phyloP scores from a whole-genome alignment of 1,284 basidiomycete species.

The Dichomitus squalens region DNA sequence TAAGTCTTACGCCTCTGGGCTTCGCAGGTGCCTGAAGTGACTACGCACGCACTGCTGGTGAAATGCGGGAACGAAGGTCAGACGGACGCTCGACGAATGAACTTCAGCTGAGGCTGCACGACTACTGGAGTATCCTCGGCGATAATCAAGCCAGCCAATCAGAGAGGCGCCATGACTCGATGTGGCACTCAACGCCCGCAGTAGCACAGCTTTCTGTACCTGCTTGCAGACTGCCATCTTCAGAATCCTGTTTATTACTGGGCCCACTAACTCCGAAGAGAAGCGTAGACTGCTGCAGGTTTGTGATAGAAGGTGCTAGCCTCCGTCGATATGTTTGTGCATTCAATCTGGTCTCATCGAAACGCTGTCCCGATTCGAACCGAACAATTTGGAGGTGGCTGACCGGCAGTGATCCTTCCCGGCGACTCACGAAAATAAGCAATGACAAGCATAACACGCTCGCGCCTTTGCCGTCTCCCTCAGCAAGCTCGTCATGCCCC shows the following conservation, averaged over 20 bases:
- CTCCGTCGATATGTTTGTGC: neutral
- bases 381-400: neutral
- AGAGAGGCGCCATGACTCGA: neutral
- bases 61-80: neutral
- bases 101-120: neutral
- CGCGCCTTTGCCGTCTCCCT: neutral
- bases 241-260: neutral
- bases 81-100: neutral
- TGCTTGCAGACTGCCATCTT: neutral
- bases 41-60: neutral
- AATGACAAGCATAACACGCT: neutral
- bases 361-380: neutral
- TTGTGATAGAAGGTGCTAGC: neutral
- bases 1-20: neutral
- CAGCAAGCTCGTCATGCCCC: conserved; percentile 13
- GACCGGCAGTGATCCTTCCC: neutral
- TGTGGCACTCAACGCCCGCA: neutral
- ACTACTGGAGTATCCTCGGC: conserved; percentile 9
- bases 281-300: neutral
- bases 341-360: neutral
- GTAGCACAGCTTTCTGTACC: neutral
- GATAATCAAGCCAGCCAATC: conserved; percentile 5
- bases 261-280: neutral
- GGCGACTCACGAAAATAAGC: neutral
- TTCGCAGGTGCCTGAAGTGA: neutral